Evolutionary conservation across 495 filamentous ascomycete species (phyloP).

Genomic region (Peziza echinospora): DNA sequence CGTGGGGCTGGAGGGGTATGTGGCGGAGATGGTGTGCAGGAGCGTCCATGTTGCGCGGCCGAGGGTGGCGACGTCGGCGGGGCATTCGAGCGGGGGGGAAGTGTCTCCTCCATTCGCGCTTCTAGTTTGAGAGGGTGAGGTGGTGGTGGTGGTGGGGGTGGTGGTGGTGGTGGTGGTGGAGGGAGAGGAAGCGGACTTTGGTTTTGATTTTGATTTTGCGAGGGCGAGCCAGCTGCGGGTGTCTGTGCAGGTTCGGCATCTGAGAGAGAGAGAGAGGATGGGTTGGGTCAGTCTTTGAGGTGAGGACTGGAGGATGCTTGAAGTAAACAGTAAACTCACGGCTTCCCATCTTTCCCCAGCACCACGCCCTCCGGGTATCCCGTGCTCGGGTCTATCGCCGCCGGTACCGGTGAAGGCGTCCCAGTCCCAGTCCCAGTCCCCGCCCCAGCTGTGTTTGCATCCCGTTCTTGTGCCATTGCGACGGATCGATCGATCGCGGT

Average conservation of each 20-base stretch:
- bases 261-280: constrained; percentile 19
- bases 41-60: constrained; percentile 83
- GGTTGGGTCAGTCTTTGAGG: too few species aligned
- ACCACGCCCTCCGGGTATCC: constrained; percentile 52
- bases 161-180: constrained; percentile 18
- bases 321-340: constrained; percentile 35
- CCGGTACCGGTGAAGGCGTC: too few species aligned
- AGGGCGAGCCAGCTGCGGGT: constrained; percentile 44
- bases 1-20: constrained; percentile 52
- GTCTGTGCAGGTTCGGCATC: constrained; percentile 76
- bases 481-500: too few species aligned
- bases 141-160: constrained; percentile 18
- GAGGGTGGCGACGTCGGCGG: constrained; percentile 64
- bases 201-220: constrained; percentile 32
- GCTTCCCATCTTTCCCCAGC: constrained; percentile 83
- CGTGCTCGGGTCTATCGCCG: too few species aligned
- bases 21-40: constrained; percentile 70
- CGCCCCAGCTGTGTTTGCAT: too few species aligned
- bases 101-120: constrained; percentile 20
- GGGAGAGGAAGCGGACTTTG: constrained; percentile 4
- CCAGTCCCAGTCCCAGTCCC: too few species aligned
- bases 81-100: constrained; percentile 34
- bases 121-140: constrained; percentile 14
- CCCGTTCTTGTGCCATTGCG: too few species aligned
- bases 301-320: too few species aligned